phyloP scores from a whole-genome alignment of 768 basidiomycete species.

The Boletellus emodensis region DNA sequence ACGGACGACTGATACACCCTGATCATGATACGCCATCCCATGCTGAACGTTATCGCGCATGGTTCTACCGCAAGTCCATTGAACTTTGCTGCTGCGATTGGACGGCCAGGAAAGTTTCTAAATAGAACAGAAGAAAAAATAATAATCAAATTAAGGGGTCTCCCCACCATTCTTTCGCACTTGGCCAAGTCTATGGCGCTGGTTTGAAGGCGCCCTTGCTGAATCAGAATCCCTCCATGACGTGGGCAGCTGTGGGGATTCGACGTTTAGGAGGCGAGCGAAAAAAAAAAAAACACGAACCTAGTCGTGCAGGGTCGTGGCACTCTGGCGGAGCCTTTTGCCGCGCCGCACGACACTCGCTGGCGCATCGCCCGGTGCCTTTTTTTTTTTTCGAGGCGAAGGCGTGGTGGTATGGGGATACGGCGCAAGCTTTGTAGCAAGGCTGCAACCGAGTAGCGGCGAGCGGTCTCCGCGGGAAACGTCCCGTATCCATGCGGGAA shows the following conservation, averaged over 20 bases:
- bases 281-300: too few species aligned
- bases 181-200: too few species aligned
- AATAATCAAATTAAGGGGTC: constrained; percentile 18
- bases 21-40: constrained; percentile 17
- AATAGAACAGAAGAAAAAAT: neutral
- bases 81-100: neutral
- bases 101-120: neutral
- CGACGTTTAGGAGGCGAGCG: constrained; percentile 17
- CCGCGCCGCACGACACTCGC: too few species aligned
- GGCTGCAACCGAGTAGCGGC: constrained; percentile 10
- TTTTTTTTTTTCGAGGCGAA: too few species aligned
- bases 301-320: too few species aligned
- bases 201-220: neutral
- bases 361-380: too few species aligned
- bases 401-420: constrained; percentile 18
- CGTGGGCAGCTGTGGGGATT: constrained; percentile 19
- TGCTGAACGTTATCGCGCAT: too few species aligned
- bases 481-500: constrained; percentile 27
- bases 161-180: neutral
- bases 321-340: too few species aligned
- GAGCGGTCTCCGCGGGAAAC: constrained; percentile 30
- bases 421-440: constrained; percentile 9
- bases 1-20: constrained; percentile 18
- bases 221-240: constrained; percentile 17
- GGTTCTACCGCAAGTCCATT: too few species aligned